Base-by-base conservation (phyloP, 495 filamentous ascomycete species). In the Penicillium riverlandense region DNA sequence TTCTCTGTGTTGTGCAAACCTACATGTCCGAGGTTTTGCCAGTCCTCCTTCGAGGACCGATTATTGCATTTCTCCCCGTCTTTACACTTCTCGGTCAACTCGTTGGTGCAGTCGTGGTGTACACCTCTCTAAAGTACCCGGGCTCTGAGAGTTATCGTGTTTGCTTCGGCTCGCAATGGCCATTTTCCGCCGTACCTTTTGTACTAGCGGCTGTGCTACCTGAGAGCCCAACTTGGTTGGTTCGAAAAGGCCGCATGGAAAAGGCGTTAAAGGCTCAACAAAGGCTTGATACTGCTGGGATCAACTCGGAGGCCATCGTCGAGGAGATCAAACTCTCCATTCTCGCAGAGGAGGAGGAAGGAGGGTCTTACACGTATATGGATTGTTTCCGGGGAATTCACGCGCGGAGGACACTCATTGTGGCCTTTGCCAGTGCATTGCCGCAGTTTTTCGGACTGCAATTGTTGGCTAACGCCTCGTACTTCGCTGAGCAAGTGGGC, bases 1-100 rank as follows among this genome's bases (percentile, higher is more conserved):
- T 71, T 27, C 59, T 69, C 44, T 64, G 61, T 30, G 58, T 64
- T 4, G 56, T 62, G 10, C 66, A 71, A 48, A 74, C 72, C 0
- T 74, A 75, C 46, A 65, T 74, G 57, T 71, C 69, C 0, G 72
- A 75, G 38, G 54, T 69, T 7, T 48, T 72, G 10, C 67, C 69
- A 0, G 43, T 62, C 7, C 40, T 49, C 0, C 55, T 75, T n/a
- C 61, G 72, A 27, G 70, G 69, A 4, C 64, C 67, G 5, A 57
- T 67, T 15, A 59, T 75, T 28, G 65, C 67, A 0, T 61, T 74
- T 16, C 62, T 72, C 45, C 67, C 72, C 0, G 62, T 63, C 3
- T 74, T 75, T 38, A 70, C 58, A 0, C 52, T 72, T 0, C 47
- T 75, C 1, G 72, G 72, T 6, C 69, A 75, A 47, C 45, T 74